Evolutionary conservation across 768 basidiomycete genomes (phyloP).

Genomic region (Favolaschia claudopus): DNA sequence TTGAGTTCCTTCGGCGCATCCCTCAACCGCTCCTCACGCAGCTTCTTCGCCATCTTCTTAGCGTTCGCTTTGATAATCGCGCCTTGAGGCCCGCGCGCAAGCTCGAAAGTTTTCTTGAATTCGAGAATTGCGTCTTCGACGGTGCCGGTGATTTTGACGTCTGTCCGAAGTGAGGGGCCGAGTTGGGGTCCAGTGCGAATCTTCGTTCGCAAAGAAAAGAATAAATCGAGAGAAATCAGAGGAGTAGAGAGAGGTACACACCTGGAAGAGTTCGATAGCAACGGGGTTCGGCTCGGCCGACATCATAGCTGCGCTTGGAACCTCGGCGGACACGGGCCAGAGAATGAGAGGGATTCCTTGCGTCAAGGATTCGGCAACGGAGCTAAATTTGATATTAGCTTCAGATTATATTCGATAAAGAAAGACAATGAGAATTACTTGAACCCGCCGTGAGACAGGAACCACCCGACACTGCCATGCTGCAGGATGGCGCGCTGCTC

Average conservation of each 20-base stretch:
- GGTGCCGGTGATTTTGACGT: not conserved
- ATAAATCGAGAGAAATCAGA: not conserved
- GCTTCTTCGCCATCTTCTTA: not conserved
- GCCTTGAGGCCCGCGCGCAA: not conserved
- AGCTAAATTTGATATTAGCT: not conserved
- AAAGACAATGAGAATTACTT: not conserved
- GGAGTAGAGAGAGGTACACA: not conserved
- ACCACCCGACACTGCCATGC: not conserved
- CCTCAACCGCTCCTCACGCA: not conserved
- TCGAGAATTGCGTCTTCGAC: not conserved
- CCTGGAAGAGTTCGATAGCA: not conserved
- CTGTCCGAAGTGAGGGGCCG: not conserved
- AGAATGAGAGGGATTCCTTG: not conserved
- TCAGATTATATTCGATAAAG: not conserved
- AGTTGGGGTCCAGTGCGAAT: not conserved
- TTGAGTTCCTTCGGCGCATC: not conserved
- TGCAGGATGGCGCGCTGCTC: not conserved
- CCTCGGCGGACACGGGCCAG: not conserved
- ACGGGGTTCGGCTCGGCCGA: not conserved
- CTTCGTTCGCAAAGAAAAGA: too few species aligned
- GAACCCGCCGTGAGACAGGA: not conserved
- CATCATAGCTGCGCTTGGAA: not conserved
- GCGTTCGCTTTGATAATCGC: not conserved
- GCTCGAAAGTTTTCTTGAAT: not conserved
- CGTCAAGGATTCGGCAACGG: not conserved